A percentile compares a stretch with the other conserved stretches of the same genome.
Evolutionary conservation across 139 green algal genomes (phyloP).

Genomic region (Desmodesmus armatus): DNA sequence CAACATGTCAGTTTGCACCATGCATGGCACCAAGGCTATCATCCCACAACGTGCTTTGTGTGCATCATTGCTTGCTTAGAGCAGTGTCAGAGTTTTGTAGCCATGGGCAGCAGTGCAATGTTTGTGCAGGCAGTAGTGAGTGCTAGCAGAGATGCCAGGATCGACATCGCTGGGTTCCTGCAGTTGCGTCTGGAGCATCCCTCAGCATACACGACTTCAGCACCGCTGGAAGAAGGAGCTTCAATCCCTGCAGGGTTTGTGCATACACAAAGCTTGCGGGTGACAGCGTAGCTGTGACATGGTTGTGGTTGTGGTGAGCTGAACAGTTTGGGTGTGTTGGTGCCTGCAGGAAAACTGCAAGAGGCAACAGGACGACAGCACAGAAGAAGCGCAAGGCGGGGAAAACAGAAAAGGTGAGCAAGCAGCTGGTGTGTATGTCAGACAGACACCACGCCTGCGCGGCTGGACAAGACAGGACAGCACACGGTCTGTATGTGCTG

Average conservation of each 20-base stretch:
- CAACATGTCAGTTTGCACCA: not conserved
- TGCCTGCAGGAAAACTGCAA: constrained; percentile 9
- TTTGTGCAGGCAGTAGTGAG: no score
- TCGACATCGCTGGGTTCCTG: not conserved
- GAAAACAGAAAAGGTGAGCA: constrained; percentile 34
- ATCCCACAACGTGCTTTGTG: not conserved
- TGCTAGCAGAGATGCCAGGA: no score
- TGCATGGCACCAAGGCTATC: not conserved
- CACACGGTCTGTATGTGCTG: not conserved
- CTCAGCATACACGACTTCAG: no score
- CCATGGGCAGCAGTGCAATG: no score
- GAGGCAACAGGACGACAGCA: constrained; percentile 31
- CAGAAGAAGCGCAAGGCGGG: constrained; percentile 42
- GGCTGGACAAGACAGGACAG: not conserved
- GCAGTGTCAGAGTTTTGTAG: no score
- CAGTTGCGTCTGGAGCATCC: not conserved
- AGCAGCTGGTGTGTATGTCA: not conserved
- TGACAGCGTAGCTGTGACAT: not conserved
- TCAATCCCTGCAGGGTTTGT: no score
- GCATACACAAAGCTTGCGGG: not conserved
- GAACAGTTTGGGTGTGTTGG: not conserved
- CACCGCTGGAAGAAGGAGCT: no score
- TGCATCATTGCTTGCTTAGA: no score
- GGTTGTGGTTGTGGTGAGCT: not conserved
- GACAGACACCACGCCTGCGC: not conserved